phyloP scores from a whole-genome alignment of 495 filamentous ascomycete species.

The Lophiostoma macrostomum region DNA sequence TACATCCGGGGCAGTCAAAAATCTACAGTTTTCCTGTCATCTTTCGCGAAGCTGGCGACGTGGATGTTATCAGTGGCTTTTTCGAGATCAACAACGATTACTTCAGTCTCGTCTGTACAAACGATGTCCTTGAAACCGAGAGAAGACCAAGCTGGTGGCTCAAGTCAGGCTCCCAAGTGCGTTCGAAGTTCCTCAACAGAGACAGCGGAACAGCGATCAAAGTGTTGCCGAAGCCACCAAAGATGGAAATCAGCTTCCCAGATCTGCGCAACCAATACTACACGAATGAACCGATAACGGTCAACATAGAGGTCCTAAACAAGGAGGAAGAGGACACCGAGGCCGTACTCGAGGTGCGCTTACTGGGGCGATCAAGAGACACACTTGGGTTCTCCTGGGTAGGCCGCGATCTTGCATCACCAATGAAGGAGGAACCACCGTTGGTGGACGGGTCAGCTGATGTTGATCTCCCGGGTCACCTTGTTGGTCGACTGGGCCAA shows the following conservation, averaged over 20 bases:
- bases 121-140: constrained; percentile 47
- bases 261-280: constrained; percentile 70
- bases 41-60: constrained; percentile 77
- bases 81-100: constrained; percentile 59
- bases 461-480: constrained; percentile 34
- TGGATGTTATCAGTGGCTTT: constrained; percentile 61
- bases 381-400: constrained; percentile 51
- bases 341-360: constrained; percentile 61
- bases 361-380: constrained; percentile 59
- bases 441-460: constrained; percentile 26
- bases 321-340: constrained; percentile 78
- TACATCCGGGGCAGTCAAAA: constrained; percentile 65
- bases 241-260: constrained; percentile 69
- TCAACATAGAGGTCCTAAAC: constrained; percentile 72
- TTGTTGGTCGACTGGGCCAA: constrained; percentile 51
- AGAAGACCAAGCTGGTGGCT: constrained; percentile 35
- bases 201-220: constrained; percentile 53
- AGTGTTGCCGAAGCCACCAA: constrained; percentile 86
- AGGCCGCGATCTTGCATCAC: constrained; percentile 34
- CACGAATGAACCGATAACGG: constrained; percentile 66
- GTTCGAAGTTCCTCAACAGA: constrained; percentile 49
- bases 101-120: constrained; percentile 67
- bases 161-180: constrained; percentile 14
- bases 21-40: constrained; percentile 69
- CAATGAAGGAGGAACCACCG: constrained; percentile 39